Percentiles rank a stretch among this genome's conserved stretches.
phyloP scores from a whole-genome alignment of 257 asterid genomes.

The Penstemon barbatus region DNA sequence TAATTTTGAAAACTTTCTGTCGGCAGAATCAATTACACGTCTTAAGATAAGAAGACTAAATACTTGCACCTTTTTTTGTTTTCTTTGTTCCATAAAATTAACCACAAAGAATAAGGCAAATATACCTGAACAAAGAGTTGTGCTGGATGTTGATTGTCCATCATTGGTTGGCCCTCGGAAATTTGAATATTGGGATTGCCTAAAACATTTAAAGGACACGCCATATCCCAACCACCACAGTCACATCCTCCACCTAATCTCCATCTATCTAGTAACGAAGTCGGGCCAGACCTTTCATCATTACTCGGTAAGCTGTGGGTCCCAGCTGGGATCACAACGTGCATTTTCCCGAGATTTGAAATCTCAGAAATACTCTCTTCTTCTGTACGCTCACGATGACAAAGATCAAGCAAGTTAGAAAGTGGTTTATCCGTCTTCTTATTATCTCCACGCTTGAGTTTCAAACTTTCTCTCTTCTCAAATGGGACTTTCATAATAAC shows the following conservation, averaged over 20 bases:
- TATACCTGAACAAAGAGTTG: slow-evolving; percentile 78
- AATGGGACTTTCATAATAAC: slow-evolving; percentile 64
- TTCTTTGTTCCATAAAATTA: too few species aligned
- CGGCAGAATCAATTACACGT: too few species aligned
- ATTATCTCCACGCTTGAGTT: slow-evolving; percentile 45
- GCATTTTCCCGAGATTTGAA: slow-evolving; percentile 44
- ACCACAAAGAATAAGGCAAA: neutral
- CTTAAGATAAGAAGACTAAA: too few species aligned
- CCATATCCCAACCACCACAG: slow-evolving; percentile 99
- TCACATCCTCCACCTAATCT: slow-evolving; percentile 90
- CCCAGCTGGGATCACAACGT: slow-evolving; percentile 82
- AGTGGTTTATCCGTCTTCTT: slow-evolving; percentile 35
- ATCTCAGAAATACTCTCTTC: slow-evolving; percentile 27
- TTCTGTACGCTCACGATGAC: slow-evolving; percentile 32
- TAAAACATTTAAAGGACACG: slow-evolving; percentile 72
- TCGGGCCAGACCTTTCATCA: slow-evolving; percentile 65
- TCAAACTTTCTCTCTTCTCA: slow-evolving; percentile 71
- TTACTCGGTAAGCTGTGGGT: slow-evolving; percentile 69
- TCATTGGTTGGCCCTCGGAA: slow-evolving; percentile 38
- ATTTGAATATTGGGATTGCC: slow-evolving; percentile 41
- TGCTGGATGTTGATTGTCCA: slow-evolving; percentile 44
- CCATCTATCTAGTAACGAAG: slow-evolving; percentile 86
- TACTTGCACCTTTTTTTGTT: too few species aligned
- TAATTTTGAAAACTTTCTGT: too few species aligned
- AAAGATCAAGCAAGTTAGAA: slow-evolving; percentile 44